Evolutionary conservation across 2,329 filamentous ascomycete species (phyloP).

Genomic region (Lasiodiplodia sp.): DNA sequence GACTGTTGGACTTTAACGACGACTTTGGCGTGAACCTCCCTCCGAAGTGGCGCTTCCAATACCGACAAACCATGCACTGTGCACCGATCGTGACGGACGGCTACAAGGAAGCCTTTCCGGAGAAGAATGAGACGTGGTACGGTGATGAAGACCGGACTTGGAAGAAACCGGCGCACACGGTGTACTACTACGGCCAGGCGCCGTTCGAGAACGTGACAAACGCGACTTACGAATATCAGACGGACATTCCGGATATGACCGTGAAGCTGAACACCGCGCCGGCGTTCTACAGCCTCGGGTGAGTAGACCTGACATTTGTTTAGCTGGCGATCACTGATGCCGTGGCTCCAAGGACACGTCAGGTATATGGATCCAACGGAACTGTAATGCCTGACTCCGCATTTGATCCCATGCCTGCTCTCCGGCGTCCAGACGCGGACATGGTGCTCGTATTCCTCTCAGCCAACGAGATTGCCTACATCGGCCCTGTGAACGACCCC

Average conservation of each 20-base stretch:
- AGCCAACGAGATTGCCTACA: slow-evolving; percentile 28
- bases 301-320: not conserved
- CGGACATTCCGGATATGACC: not conserved
- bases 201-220: not conserved
- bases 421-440: slow-evolving; percentile 27
- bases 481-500: slow-evolving; percentile 30
- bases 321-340: not conserved
- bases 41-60: not conserved
- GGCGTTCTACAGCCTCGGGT: not conserved
- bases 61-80: not conserved
- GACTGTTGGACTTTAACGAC: not conserved
- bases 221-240: not conserved
- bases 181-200: slow-evolving; percentile 22
- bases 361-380: not conserved
- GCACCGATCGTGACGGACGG: not conserved
- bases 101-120: not conserved
- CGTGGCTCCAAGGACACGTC: not conserved
- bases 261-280: not conserved
- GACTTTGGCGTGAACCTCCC: not conserved
- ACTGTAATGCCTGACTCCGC: not conserved
- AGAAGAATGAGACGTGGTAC: not conserved
- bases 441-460: slow-evolving; percentile 29
- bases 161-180: not conserved
- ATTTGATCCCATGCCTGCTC: not conserved
- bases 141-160: not conserved